These are phyloP conservation scores for Asterella californica DNA, from an alignment of 225 moss, liverwort and hornwort genomes.

Conservation along the genomic window DNA sequence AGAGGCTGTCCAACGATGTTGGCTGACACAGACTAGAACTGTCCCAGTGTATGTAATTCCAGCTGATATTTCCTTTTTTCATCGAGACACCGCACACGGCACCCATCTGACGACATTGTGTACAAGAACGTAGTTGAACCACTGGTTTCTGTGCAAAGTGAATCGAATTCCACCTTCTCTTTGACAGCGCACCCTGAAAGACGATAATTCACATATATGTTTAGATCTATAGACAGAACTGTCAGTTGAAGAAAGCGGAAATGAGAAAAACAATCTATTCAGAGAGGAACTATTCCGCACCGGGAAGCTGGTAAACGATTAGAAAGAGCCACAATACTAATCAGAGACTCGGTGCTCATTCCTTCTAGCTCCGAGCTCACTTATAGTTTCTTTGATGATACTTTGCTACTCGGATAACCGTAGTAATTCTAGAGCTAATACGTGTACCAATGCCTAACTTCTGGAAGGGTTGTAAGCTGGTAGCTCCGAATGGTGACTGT, in stretches of 20 bases:
- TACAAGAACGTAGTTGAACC: slow-evolving; percentile 25
- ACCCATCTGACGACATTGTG: slow-evolving; percentile 23
- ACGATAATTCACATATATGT: neutral
- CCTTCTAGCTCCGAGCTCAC: no score
- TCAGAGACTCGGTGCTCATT: no score
- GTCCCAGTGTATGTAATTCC: slow-evolving; percentile 35
- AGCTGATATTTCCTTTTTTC: slow-evolving; percentile 9
- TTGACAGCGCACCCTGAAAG: slow-evolving; percentile 24
- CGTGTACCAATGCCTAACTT: no score
- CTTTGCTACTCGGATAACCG: no score
- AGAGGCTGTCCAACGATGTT: slow-evolving; percentile 11
- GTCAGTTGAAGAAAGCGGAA: neutral
- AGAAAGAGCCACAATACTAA: neutral
- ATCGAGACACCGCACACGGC: slow-evolving; percentile 15
- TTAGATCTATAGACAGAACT: neutral
- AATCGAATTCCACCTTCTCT: slow-evolving; percentile 34
- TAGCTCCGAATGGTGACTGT: no score
- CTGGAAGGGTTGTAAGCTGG: no score
- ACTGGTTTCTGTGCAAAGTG: slow-evolving; percentile 20
- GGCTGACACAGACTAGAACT: slow-evolving; percentile 12
- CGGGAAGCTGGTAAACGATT: neutral
- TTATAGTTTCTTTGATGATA: no score
- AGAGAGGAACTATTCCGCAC: neutral
- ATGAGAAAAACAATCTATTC: neutral
- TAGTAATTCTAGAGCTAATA: no score